Conservation (phyloP, 495 filamentous ascomycete species). For the Choiromyces venosus region DNA sequence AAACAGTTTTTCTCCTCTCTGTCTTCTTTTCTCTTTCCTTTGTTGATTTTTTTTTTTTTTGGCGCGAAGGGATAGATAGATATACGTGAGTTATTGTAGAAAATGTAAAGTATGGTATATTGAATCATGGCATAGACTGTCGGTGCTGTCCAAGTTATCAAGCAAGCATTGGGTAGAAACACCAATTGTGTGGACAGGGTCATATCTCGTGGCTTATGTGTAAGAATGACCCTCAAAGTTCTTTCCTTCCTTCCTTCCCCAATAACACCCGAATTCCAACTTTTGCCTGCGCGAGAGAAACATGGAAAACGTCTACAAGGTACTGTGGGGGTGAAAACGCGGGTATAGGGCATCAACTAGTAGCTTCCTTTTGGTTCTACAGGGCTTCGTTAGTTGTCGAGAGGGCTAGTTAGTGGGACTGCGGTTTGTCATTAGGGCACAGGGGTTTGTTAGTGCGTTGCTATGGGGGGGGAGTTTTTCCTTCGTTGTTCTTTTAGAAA, state of each 20-base stretch:
- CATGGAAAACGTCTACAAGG: neutral
- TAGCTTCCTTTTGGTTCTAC: no score
- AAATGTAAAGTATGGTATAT: constrained; percentile 2
- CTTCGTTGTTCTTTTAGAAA: no score
- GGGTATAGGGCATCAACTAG: no score
- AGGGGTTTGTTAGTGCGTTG: no score
- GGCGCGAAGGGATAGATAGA: constrained; percentile 3
- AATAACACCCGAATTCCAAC: neutral
- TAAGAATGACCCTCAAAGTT: neutral
- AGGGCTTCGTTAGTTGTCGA: no score
- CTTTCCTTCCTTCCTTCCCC: neutral
- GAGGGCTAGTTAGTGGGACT: no score
- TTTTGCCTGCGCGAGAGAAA: neutral
- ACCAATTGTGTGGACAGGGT: neutral
- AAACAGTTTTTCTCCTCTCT: neutral
- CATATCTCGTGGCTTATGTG: no score
- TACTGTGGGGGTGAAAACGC: no score
- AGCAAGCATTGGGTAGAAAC: neutral
- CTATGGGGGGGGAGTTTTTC: no score
- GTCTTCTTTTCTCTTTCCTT: neutral
- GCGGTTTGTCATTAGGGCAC: no score
- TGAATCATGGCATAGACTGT: neutral
- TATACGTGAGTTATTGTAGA: neutral
- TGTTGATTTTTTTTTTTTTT: neutral
- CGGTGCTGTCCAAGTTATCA: neutral